Percentiles rank a stretch among this genome's conserved stretches.
These are phyloP conservation scores for Actinomortierella wolfii DNA, from an alignment of 371 early-diverging fungal genomes.

Conservation along the genomic window DNA sequence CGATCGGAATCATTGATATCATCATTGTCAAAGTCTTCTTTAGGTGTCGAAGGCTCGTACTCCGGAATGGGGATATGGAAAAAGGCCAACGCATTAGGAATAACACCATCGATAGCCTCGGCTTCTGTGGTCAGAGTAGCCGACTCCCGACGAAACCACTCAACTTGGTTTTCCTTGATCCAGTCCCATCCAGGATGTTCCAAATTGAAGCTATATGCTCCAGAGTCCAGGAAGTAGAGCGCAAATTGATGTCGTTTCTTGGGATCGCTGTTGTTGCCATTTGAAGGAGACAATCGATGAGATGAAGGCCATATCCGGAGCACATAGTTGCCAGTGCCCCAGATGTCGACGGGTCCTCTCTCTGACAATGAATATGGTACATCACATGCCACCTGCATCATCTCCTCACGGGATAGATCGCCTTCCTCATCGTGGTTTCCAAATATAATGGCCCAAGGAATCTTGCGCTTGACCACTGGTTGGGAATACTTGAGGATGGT, in stretches of 20 bases:
- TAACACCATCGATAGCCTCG: slow-evolving; percentile 16
- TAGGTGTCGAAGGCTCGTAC: slow-evolving; percentile 22
- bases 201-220: slow-evolving; percentile 46
- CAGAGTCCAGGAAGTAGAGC: slow-evolving; percentile 58
- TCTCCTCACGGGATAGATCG: slow-evolving; percentile 55
- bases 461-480: slow-evolving; percentile 50
- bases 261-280: background rate
- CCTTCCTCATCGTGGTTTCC: slow-evolving; percentile 63
- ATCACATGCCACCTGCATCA: slow-evolving; percentile 50
- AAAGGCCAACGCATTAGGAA: slow-evolving; percentile 54
- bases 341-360: slow-evolving; percentile 51
- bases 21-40: slow-evolving; percentile 15
- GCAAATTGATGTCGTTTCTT: slow-evolving; percentile 42
- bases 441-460: slow-evolving; percentile 62
- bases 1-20: slow-evolving; percentile 6
- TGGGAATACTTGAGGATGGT: slow-evolving; percentile 54
- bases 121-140: slow-evolving; percentile 3
- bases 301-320: slow-evolving; percentile 31
- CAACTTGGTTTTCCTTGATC: slow-evolving; percentile 54
- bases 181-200: slow-evolving; percentile 48
- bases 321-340: slow-evolving; percentile 56
- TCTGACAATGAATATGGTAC: slow-evolving; percentile 54
- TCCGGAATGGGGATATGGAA: slow-evolving; percentile 59
- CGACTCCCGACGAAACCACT: slow-evolving; percentile 52
- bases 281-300: background rate